Base-by-base conservation (phyloP, 495 filamentous ascomycete species). In the Penicillium atrosanguineum region DNA sequence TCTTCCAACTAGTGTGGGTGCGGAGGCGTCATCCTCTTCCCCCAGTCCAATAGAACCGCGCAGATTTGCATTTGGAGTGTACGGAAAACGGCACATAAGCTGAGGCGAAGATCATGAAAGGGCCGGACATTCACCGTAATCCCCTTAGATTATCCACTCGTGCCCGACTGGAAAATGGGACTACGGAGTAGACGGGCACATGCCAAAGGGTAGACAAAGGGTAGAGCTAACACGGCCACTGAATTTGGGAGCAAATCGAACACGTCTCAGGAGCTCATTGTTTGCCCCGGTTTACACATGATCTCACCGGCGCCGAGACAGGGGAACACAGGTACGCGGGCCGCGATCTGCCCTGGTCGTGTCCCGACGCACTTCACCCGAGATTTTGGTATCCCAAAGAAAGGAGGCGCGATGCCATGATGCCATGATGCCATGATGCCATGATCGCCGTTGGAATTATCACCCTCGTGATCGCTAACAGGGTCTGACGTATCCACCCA, bases 341-440 rank as follows among this genome's bases (percentile, higher is more conserved):
- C n/a, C 44, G 16, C 16, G 26, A 46, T 36, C 16, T 28, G 9
- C 26, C 29, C 44, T 16, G 7, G 3, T 7, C 4, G 16, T 8
- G 14, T 4, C 31, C 12, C 9, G 23, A 23, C n/a, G 28, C 28
- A 31, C 9, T 34, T 34, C 31, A 2, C 38, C 11, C 16, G 23
- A 14, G 4, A 44, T 44, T 19, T 15, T 19, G 19, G 23, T 15
- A 12, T 28, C 29, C 38, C 26, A 37, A 28, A 42, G 23, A 16
- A 50, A 9, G 11, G 20, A 39, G 48, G 26, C 26, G 6, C 25
- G 43, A 23, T 45, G 15, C 23, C 19, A 52, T 55, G 48, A 52
- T 56, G 48, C 44, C 48, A 52, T 55, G 48, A 52, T 56, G 48
- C 44, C 48, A 52, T 55, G 48, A 52, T 56, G 48, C 44, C 48